A percentile compares a stretch with the other conserved stretches of the same genome.
Conservation (phyloP, 148 eudicot species). For the Rhododendron mucronatum region DNA sequence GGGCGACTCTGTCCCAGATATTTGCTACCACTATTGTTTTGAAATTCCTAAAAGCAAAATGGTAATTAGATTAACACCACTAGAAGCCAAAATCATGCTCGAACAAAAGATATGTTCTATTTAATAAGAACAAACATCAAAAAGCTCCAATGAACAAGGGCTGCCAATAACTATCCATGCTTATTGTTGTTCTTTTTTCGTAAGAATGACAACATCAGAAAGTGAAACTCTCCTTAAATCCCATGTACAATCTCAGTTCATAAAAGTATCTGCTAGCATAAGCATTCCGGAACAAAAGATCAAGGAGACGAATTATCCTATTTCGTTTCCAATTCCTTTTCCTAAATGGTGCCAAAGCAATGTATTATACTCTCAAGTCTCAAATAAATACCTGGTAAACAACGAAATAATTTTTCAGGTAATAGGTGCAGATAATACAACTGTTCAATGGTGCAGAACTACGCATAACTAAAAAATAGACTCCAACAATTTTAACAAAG, state of each 20-base stretch:
- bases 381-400: background rate
- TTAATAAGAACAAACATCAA: background rate
- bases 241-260: background rate
- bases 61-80: slow-evolving; percentile 1
- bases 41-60: slow-evolving; percentile 42
- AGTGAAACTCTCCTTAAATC: background rate
- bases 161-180: background rate
- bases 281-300: background rate
- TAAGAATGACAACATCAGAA: background rate
- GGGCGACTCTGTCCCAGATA: slow-evolving; percentile 36
- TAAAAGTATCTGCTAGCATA: background rate
- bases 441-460: background rate
- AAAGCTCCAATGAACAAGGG: background rate
- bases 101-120: background rate
- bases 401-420: background rate
- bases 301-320: background rate
- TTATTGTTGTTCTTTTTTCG: background rate
- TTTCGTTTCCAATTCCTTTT: background rate
- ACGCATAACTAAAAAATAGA: background rate
- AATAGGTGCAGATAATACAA: background rate
- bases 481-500: background rate
- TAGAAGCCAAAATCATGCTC: background rate
- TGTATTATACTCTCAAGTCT: background rate
- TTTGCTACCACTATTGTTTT: slow-evolving; percentile 25
- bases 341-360: background rate